These are phyloP conservation scores for Nissolia schottii DNA, from an alignment of 306 rosid species.

Conservation along the genomic window DNA sequence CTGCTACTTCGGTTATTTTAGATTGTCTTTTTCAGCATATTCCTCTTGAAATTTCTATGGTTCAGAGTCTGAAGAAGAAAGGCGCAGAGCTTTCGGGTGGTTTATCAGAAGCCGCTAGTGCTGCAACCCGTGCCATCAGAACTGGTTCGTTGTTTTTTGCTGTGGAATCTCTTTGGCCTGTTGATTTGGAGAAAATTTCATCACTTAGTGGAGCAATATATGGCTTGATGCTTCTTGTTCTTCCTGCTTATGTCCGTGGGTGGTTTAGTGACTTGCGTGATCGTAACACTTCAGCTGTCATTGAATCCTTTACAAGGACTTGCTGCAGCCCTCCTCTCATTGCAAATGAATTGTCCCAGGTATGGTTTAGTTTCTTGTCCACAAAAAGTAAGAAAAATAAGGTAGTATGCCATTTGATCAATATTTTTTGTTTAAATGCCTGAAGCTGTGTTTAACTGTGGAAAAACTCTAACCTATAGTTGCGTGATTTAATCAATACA, in stretches of 20 bases:
- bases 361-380: conserved; percentile 33
- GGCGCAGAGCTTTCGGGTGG: conserved; percentile 55
- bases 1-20: conserved; percentile 61
- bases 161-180: conserved; percentile 79
- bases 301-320: conserved; percentile 81
- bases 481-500: neutral
- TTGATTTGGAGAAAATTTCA: conserved; percentile 64
- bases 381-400: neutral
- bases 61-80: conserved; percentile 68
- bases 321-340: conserved; percentile 94
- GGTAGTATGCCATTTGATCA: neutral
- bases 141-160: conserved; percentile 61
- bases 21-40: conserved; percentile 94
- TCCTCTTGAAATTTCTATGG: conserved; percentile 51
- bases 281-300: conserved; percentile 56
- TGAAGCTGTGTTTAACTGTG: neutral
- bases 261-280: conserved; percentile 87
- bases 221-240: conserved; percentile 85
- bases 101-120: conserved; percentile 57
- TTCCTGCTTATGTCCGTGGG: conserved; percentile 93
- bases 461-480: neutral
- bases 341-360: conserved; percentile 81
- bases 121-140: conserved; percentile 64
- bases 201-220: conserved; percentile 74
- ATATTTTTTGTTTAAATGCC: neutral